phyloP scores from a whole-genome alignment of 2,329 filamentous ascomycete genomes.

The Aspergillus unguis region DNA sequence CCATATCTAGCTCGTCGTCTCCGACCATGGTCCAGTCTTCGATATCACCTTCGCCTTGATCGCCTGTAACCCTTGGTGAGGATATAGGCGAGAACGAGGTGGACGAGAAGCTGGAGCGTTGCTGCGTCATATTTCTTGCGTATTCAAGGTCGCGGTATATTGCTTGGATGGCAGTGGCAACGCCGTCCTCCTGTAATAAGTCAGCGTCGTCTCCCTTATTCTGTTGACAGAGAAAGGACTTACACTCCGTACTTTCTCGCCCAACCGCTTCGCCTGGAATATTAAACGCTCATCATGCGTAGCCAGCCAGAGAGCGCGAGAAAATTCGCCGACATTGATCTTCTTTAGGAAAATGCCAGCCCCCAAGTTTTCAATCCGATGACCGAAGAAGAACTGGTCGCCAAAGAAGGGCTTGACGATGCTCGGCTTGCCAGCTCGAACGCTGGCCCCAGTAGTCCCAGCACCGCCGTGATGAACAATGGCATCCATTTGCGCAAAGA shows the following conservation, averaged over 20 bases:
- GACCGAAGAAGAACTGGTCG: slow-evolving; percentile 95
- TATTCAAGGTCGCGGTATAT: slow-evolving; percentile 96
- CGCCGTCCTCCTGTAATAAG: slow-evolving; percentile 70
- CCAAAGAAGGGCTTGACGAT: slow-evolving; percentile 97
- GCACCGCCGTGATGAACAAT: slow-evolving; percentile 92
- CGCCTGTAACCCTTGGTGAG: slow-evolving; percentile 35
- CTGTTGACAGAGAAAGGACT: slow-evolving; percentile 29
- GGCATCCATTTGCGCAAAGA: slow-evolving; percentile 90
- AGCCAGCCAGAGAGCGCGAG: slow-evolving; percentile 83
- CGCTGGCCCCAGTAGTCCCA: slow-evolving; percentile 88
- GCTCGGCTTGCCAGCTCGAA: slow-evolving; percentile 86
- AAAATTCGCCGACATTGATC: slow-evolving; percentile 81
- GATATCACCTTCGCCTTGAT: slow-evolving; percentile 52
- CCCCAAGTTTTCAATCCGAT: slow-evolving; percentile 83
- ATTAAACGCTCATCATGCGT: slow-evolving; percentile 91
- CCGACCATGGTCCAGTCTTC: slow-evolving; percentile 93
- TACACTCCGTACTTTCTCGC: slow-evolving; percentile 83
- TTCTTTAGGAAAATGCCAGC: slow-evolving; percentile 88
- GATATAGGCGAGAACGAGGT: slow-evolving; percentile 35
- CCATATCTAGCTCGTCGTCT: slow-evolving; percentile 53
- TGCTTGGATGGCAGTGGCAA: slow-evolving; percentile 83
- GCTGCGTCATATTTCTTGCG: slow-evolving; percentile 76
- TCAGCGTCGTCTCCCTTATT: slow-evolving; percentile 20
- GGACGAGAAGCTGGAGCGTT: slow-evolving; percentile 41
- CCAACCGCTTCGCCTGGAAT: slow-evolving; percentile 73